A percentile compares a stretch with the other conserved stretches of the same genome.
phyloP scores from a whole-genome alignment of 805 yeast genomes.

The Saturnispora halmiae region DNA sequence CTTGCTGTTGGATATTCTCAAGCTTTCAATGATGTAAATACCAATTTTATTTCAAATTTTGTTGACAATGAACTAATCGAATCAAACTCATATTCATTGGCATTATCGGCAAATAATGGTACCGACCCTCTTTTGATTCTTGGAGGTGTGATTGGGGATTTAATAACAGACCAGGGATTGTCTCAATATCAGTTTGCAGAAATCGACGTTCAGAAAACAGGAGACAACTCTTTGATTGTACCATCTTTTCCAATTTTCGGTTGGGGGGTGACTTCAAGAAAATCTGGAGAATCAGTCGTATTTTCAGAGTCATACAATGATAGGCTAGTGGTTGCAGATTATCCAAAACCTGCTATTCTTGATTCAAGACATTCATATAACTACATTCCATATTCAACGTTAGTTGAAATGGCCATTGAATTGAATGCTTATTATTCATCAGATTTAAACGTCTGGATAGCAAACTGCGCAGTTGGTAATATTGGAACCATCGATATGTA shows the following conservation, averaged over 20 bases:
- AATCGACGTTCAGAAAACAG: slow-evolving; percentile 19
- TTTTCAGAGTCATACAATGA: slow-evolving; percentile 32
- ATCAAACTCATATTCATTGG: slow-evolving; percentile 37
- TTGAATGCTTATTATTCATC: slow-evolving; percentile 53
- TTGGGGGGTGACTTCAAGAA: slow-evolving; percentile 32
- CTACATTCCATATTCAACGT: slow-evolving; percentile 45
- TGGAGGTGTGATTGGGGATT: slow-evolving; percentile 48
- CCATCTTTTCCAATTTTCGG: slow-evolving; percentile 42
- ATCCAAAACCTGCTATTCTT: slow-evolving; percentile 44
- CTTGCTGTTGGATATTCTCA: slow-evolving; percentile 34
- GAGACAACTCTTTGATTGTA: slow-evolving; percentile 12
- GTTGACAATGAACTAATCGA: slow-evolving; percentile 25
- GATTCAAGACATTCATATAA: slow-evolving; percentile 46
- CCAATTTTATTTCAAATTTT: slow-evolving; percentile 30
- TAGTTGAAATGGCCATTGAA: slow-evolving; percentile 60
- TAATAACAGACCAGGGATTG: slow-evolving; percentile 36
- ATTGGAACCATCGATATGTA: slow-evolving; percentile 45
- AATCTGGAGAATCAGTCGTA: slow-evolving; percentile 21
- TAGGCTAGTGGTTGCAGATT: slow-evolving; percentile 29
- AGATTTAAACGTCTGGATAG: slow-evolving; percentile 46
- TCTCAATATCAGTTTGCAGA: slow-evolving; percentile 44
- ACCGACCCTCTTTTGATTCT: slow-evolving; percentile 35
- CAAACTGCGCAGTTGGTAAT: slow-evolving; percentile 45
- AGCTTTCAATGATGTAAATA: slow-evolving; percentile 16
- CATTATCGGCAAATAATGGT: slow-evolving; percentile 24